These are phyloP conservation scores for Coprinellus micaceus DNA, from an alignment of 768 basidiomycete genomes.

Conservation along the genomic window DNA sequence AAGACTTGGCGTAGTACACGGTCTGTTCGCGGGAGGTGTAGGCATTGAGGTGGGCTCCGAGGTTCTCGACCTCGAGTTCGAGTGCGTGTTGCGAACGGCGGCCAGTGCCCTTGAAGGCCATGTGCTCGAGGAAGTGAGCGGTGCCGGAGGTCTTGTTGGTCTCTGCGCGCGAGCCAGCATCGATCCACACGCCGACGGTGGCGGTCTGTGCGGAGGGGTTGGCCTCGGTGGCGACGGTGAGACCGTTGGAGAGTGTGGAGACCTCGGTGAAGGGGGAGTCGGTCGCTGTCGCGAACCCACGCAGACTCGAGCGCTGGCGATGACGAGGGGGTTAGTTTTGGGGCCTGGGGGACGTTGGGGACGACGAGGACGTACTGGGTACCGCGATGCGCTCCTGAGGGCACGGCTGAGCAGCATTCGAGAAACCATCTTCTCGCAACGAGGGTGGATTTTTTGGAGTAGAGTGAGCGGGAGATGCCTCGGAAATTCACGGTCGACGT, in stretches of 20 bases:
- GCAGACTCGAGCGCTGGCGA: slow-evolving; percentile 34
- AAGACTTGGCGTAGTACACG: slow-evolving; percentile 98
- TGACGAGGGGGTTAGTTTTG: neutral
- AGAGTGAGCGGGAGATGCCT: slow-evolving; percentile 14
- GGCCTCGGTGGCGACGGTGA: slow-evolving; percentile 91
- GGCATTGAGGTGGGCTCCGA: slow-evolving; percentile 95
- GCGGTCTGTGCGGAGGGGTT: slow-evolving; percentile 91
- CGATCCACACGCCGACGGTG: slow-evolving; percentile 99
- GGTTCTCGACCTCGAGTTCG: slow-evolving; percentile 96
- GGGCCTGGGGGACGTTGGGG: neutral
- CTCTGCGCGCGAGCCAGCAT: slow-evolving; percentile 96
- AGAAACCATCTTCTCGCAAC: slow-evolving; percentile 41
- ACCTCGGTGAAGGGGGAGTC: slow-evolving; percentile 76
- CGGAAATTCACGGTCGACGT: slow-evolving; percentile 33
- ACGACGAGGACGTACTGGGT: slow-evolving; percentile 27
- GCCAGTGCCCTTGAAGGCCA: slow-evolving; percentile 97
- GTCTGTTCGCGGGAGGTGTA: slow-evolving; percentile 99
- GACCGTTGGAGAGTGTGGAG: slow-evolving; percentile 89
- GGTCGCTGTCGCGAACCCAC: slow-evolving; percentile 62
- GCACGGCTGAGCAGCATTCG: slow-evolving; percentile 43
- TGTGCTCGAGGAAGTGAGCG: slow-evolving; percentile 98
- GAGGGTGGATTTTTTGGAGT: neutral
- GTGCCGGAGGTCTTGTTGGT: slow-evolving; percentile 92
- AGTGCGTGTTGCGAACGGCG: slow-evolving; percentile 84
- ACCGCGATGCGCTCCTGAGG: slow-evolving; percentile 38